Percentiles rank a stretch among this genome's conserved stretches.
Evolutionary conservation across 495 filamentous ascomycete species (phyloP).

Genomic region (Penicillium bovifimosum): DNA sequence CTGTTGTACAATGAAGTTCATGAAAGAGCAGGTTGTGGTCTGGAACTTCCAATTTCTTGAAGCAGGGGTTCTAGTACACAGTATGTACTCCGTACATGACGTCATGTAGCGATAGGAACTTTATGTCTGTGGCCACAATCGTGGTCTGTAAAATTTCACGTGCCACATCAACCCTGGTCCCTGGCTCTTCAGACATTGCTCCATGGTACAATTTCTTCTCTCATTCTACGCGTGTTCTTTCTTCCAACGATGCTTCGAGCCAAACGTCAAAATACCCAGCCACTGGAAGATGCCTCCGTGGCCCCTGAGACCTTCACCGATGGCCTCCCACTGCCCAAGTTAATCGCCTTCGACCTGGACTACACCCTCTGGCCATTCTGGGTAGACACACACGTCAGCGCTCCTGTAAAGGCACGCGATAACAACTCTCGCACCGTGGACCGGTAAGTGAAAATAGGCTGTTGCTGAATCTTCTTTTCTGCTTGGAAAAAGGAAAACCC

Average conservation of each 20-base stretch:
- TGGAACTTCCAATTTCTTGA: too few species aligned
- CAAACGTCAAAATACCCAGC: conserved; percentile 36
- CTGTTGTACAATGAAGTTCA: too few species aligned
- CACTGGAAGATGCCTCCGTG: conserved; percentile 35
- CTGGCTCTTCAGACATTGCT: background rate
- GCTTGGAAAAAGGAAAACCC: background rate
- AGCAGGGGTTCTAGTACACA: too few species aligned
- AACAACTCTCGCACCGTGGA: conserved; percentile 50
- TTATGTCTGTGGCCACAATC: background rate
- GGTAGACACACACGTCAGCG: conserved; percentile 86
- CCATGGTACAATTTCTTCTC: background rate
- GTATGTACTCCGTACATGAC: too few species aligned
- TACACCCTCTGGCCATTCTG: conserved; percentile 98
- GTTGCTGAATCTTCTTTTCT: too few species aligned
- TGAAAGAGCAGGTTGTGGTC: too few species aligned
- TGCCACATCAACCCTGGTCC: background rate
- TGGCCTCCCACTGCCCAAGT: conserved; percentile 71
- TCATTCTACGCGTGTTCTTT: background rate
- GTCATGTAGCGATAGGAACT: background rate
- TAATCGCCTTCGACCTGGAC: conserved; percentile 91
- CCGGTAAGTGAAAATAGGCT: conserved; percentile 23
- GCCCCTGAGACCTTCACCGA: conserved; percentile 65
- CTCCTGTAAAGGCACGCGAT: conserved; percentile 64
- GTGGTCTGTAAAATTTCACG: background rate
- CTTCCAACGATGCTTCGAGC: conserved; percentile 26